phyloP scores from a whole-genome alignment of 495 filamentous ascomycete genomes.

The Penicillium lividum region DNA sequence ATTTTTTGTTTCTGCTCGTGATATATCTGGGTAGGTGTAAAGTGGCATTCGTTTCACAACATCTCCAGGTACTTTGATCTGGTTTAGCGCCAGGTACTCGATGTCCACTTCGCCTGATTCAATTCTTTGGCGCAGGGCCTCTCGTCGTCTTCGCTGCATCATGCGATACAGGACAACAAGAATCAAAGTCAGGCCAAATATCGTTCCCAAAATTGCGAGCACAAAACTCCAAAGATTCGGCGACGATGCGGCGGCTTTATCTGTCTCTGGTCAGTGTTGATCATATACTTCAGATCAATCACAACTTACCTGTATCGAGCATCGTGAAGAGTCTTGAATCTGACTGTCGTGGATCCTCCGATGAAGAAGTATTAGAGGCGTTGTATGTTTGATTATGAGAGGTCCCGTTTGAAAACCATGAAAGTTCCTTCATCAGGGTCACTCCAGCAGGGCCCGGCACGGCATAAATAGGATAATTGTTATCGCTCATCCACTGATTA shows the following conservation, averaged over 20 bases:
- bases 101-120: constrained; percentile 75
- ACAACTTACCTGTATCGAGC: constrained; percentile 59
- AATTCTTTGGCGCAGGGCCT: constrained; percentile 65
- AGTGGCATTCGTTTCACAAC: constrained; percentile 71
- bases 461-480: constrained; percentile 80
- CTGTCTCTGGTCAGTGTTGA: constrained; percentile 11
- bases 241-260: constrained; percentile 31
- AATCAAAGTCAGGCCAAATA: constrained; percentile 62
- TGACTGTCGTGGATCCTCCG: constrained; percentile 51
- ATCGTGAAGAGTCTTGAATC: constrained; percentile 62
- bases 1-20: constrained; percentile 5
- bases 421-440: constrained; percentile 69
- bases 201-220: constrained; percentile 73
- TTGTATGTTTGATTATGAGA: constrained; percentile 34
- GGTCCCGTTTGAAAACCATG: constrained; percentile 72
- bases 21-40: constrained; percentile 64
- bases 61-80: constrained; percentile 66
- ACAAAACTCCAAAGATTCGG: constrained; percentile 83
- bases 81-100: constrained; percentile 76
- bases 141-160: constrained; percentile 66
- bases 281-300: constrained; percentile 4
- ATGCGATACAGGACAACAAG: constrained; percentile 74
- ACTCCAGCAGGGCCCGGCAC: constrained; percentile 66
- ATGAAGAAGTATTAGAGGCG: background rate
- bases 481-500: constrained; percentile 60